These are phyloP conservation scores for Penicillium roqueforti DNA, from an alignment of 495 filamentous ascomycete genomes.

Conservation along the genomic window DNA sequence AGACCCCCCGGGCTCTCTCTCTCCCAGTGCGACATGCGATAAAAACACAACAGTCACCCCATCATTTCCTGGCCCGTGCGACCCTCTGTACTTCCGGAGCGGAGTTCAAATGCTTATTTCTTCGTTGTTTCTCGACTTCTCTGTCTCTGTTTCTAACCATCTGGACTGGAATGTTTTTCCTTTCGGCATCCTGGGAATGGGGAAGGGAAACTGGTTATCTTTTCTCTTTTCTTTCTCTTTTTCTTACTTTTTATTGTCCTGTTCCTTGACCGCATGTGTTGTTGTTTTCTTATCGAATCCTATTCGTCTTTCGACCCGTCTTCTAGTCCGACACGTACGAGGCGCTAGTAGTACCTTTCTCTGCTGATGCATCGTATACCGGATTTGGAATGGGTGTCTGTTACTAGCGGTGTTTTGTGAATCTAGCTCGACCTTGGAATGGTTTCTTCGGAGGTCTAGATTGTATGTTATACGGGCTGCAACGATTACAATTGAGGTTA, in stretches of 20 bases:
- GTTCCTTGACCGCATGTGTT: conserved; percentile 32
- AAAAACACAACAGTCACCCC: conserved; percentile 10
- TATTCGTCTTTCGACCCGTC: conserved; percentile 8
- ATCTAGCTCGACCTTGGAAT: not conserved
- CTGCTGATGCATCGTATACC: conserved; percentile 1
- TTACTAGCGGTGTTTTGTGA: not conserved
- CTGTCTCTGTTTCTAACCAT: conserved; percentile 30
- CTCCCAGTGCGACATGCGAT: conserved; percentile 21
- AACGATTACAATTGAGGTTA: not conserved
- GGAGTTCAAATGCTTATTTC: conserved; percentile 18
- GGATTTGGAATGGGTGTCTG: not conserved
- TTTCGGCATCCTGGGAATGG: conserved; percentile 32
- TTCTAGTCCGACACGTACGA: not conserved
- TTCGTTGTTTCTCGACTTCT: conserved; percentile 21
- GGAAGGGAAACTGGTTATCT: conserved; percentile 34
- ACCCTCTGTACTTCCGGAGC: conserved; percentile 22
- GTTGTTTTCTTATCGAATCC: conserved; percentile 20
- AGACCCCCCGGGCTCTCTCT: conserved; percentile 9
- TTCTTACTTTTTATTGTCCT: conserved; percentile 23
- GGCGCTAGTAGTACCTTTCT: not conserved
- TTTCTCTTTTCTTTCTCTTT: conserved; percentile 19
- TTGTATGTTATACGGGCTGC: not conserved
- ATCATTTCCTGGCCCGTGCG: conserved; percentile 19
- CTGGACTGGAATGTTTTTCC: conserved; percentile 26
- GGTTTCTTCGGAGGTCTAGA: not conserved